A percentile compares a stretch with the other conserved stretches of the same genome.
Conservation (phyloP, 2,329 filamentous ascomycete species). For the Trichoderma atrobrunneum region DNA sequence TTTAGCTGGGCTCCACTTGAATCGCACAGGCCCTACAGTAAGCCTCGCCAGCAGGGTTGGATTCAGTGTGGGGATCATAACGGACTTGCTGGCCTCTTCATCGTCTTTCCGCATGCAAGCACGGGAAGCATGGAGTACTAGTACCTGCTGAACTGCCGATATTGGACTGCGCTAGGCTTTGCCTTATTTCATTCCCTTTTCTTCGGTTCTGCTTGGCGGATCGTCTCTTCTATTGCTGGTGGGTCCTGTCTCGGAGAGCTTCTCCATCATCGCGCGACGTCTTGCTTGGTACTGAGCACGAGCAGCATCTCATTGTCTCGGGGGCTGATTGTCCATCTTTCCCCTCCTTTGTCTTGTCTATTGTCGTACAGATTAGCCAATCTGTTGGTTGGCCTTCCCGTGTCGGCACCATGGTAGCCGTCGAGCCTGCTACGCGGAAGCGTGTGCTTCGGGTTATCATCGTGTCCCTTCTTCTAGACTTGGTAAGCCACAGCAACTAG, state of each 20-base stretch:
- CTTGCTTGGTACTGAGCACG: neutral
- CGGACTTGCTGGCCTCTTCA: conserved; percentile 12
- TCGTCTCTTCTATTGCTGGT: neutral
- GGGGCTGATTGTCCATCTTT: neutral
- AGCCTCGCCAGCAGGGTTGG: conserved; percentile 8
- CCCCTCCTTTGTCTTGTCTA: neutral
- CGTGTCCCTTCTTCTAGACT: conserved; percentile 81
- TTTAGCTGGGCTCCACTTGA: neutral
- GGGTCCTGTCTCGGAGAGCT: neutral
- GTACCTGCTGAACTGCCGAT: conserved; percentile 10
- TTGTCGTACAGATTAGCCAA: conserved; percentile 20
- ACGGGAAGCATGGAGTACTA: conserved; percentile 5
- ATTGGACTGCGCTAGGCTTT: neutral
- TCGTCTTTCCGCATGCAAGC: neutral
- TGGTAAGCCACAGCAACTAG: conserved; percentile 53
- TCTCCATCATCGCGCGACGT: neutral
- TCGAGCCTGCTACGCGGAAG: conserved; percentile 63
- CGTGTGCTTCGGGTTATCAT: conserved; percentile 84
- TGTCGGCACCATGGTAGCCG: conserved; percentile 34
- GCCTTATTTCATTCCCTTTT: neutral
- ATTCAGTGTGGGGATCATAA: conserved; percentile 3
- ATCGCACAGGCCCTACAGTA: neutral
- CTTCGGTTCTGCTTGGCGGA: neutral
- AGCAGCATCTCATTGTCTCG: neutral
- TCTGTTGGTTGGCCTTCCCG: neutral